These are phyloP conservation scores for Cyclospora cayetanensis DNA, from an alignment of 169 alveolate species.

Conservation along the genomic window DNA sequence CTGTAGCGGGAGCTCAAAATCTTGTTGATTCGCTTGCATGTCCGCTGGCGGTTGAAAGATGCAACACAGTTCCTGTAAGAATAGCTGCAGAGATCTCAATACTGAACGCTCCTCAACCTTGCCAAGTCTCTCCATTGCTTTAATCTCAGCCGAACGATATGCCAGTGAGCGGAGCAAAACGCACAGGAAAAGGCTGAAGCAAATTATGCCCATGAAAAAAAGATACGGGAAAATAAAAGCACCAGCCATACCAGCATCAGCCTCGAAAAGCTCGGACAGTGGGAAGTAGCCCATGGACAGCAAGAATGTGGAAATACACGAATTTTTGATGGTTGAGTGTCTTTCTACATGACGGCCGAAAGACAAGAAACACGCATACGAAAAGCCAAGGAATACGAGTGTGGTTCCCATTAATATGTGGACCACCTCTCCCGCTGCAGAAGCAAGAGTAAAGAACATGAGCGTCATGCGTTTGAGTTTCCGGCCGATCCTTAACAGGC, in stretches of 20 bases:
- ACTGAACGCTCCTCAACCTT: not conserved
- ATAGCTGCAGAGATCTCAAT: not conserved
- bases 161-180: constrained; percentile 63
- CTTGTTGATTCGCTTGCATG: not conserved
- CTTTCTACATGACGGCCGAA: constrained; percentile 26
- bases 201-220: constrained; percentile 43
- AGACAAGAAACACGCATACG: constrained; percentile 20
- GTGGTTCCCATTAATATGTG: not conserved
- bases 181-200: constrained; percentile 40
- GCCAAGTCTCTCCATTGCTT: constrained; percentile 18
- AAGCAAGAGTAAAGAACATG: constrained; percentile 48
- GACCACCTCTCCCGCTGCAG: constrained; percentile 42
- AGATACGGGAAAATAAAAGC: constrained; percentile 37
- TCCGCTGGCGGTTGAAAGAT: not conserved
- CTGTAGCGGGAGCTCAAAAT: not conserved
- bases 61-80: constrained; percentile 15
- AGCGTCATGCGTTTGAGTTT: constrained; percentile 37
- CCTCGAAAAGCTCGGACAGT: constrained; percentile 41
- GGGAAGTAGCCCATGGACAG: constrained; percentile 53
- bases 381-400: constrained; percentile 34
- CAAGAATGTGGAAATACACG: constrained; percentile 30
- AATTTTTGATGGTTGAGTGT: constrained; percentile 13
- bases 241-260: constrained; percentile 42
- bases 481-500: constrained; percentile 32
- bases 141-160: constrained; percentile 43